Conservation (phyloP, 148 eudicot genomes). For the Vaccinium corymbosum region DNA sequence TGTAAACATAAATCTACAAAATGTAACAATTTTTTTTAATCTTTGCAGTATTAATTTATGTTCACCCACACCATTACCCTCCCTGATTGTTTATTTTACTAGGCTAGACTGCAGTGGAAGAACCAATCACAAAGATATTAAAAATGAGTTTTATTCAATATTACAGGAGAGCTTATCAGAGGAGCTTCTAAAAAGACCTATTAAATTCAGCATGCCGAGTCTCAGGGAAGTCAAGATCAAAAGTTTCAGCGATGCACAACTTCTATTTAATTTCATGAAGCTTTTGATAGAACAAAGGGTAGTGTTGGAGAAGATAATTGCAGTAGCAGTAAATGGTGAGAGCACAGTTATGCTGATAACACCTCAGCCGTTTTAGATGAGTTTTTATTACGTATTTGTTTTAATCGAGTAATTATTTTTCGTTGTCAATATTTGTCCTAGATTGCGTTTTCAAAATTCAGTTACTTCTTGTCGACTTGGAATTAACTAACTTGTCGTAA, state of each 20-base stretch:
- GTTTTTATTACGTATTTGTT: neutral
- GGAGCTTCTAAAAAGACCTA: constrained; percentile 11
- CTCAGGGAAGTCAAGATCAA: constrained; percentile 5
- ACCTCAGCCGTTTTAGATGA: neutral
- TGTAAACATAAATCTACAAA: neutral
- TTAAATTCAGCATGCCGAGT: constrained; percentile 11
- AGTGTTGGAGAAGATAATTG: neutral
- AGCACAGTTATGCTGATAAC: neutral
- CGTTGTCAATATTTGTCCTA: too few relatives aligned
- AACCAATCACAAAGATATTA: neutral
- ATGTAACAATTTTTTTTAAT: neutral
- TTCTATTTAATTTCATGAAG: neutral
- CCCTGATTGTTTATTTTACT: neutral
- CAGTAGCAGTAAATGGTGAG: neutral
- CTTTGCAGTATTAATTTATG: neutral
- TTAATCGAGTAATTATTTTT: neutral
- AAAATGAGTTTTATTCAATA: neutral
- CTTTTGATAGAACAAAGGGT: neutral
- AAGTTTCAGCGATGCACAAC: neutral
- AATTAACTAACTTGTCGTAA: neutral
- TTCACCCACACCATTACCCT: neutral
- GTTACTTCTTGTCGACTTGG: neutral
- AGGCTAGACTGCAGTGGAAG: neutral
- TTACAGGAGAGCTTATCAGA: constrained; percentile 11
- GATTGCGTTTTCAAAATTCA: neutral